Evolutionary conservation across 805 yeast species (phyloP).

Genomic region (Ogataea paraovalis): DNA sequence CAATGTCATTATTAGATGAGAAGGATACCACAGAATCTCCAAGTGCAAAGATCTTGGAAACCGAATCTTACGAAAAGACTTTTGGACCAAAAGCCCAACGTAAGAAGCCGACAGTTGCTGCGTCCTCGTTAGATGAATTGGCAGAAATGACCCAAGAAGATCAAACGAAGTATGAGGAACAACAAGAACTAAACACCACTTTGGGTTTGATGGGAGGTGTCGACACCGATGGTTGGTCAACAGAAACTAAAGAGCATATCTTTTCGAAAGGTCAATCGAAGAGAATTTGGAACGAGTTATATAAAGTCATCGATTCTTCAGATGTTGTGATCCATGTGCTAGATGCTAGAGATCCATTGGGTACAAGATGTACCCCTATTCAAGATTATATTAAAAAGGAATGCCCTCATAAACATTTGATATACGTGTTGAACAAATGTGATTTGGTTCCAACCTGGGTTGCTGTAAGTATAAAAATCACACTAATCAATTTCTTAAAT

Average conservation of each 20-base stretch:
- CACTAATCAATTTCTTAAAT: conserved; percentile 33
- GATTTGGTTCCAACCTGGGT: conserved; percentile 99
- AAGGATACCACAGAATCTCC: conserved; percentile 75
- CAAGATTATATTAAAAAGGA: conserved; percentile 91
- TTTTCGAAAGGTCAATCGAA: conserved; percentile 97
- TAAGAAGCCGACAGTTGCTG: conserved; percentile 75
- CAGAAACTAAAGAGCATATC: conserved; percentile 91
- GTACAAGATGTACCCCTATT: conserved; percentile 90
- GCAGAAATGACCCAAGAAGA: conserved; percentile 56
- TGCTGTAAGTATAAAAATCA: conserved; percentile 78
- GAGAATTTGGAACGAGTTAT: conserved; percentile 97
- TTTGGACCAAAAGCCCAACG: conserved; percentile 96
- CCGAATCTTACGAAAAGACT: conserved; percentile 75
- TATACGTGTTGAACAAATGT: conserved; percentile 93
- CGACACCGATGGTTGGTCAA: conserved; percentile 75
- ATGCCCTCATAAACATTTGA: conserved; percentile 94
- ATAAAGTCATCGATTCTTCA: conserved; percentile 95
- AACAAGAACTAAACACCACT: conserved; percentile 68
- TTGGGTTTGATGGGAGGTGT: conserved; percentile 77
- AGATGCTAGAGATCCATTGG: conserved; percentile 96
- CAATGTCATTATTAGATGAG: conserved; percentile 92
- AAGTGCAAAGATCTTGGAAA: conserved; percentile 74
- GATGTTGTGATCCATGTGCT: conserved; percentile 95
- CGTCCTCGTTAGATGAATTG: conserved; percentile 77
- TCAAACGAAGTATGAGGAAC: conserved; percentile 61